These are phyloP conservation scores for Rosa persica DNA, from an alignment of 306 rosid species.

Conservation along the genomic window DNA sequence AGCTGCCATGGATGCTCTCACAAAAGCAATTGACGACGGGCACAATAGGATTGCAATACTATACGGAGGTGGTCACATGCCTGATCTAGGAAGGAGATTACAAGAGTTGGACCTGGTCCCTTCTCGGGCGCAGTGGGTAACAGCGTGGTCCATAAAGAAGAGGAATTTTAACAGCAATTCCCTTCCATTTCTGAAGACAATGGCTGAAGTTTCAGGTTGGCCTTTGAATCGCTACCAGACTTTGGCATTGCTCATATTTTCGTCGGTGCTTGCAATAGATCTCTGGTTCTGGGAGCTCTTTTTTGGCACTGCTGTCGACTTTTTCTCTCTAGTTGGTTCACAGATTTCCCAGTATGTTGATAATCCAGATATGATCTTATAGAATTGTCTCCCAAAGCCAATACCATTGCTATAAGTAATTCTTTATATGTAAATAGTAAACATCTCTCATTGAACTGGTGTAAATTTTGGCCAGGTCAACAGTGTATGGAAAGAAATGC, in stretches of 20 bases:
- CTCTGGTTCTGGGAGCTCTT: constrained; percentile 97
- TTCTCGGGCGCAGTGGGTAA: constrained; percentile 66
- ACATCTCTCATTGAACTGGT: constrained; percentile 5
- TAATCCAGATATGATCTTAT: constrained; percentile 39
- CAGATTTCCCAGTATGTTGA: constrained; percentile 45
- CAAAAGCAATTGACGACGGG: constrained; percentile 60
- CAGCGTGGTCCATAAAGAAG: constrained; percentile 85
- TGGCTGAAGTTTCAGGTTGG: constrained; percentile 87
- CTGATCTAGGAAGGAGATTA: constrained; percentile 82
- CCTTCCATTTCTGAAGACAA: constrained; percentile 74
- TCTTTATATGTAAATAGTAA: constrained; percentile 13
- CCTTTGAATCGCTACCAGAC: constrained; percentile 97
- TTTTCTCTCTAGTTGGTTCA: constrained; percentile 53
- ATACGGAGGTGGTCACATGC: constrained; percentile 99
- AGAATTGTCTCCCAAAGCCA: background rate
- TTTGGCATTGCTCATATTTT: constrained; percentile 86
- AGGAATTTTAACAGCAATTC: constrained; percentile 51
- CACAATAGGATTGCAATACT: constrained; percentile 84
- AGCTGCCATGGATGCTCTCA: constrained; percentile 66
- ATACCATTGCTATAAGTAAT: background rate
- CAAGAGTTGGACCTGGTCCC: constrained; percentile 79
- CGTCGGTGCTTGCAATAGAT: constrained; percentile 82
- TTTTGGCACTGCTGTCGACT: constrained; percentile 63
- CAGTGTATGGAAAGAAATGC: background rate
- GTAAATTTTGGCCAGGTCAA: background rate